Evolutionary conservation across 768 basidiomycete genomes (phyloP).

Genomic region (Baorangia bicolor): DNA sequence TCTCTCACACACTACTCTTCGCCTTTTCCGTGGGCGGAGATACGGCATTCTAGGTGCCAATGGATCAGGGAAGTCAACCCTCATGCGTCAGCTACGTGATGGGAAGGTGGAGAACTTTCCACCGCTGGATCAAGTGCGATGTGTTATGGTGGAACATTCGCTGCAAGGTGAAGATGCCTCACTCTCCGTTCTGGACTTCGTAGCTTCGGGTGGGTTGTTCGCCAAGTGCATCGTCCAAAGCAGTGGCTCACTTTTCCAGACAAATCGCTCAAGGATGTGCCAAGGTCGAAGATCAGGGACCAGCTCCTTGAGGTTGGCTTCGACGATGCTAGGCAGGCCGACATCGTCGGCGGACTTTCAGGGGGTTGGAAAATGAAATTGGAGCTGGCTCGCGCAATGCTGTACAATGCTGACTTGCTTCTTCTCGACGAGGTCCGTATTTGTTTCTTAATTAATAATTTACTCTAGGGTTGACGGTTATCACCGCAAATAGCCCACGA

Average conservation of each 20-base stretch:
- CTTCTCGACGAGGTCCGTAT: slow-evolving; percentile 75
- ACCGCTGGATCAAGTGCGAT: slow-evolving; percentile 77
- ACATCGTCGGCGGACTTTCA: slow-evolving; percentile 85
- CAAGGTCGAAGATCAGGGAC: slow-evolving; percentile 69
- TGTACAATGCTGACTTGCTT: slow-evolving; percentile 88
- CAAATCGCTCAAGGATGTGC: slow-evolving; percentile 57
- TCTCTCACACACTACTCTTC: slow-evolving; percentile 89
- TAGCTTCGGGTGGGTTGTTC: slow-evolving; percentile 65
- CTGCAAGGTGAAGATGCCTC: slow-evolving; percentile 92
- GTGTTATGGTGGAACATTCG: slow-evolving; percentile 97
- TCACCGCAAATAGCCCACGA: slow-evolving; percentile 66
- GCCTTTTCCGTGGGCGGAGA: slow-evolving; percentile 84
- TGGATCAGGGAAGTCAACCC: slow-evolving; percentile 93
- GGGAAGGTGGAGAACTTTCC: slow-evolving; percentile 98
- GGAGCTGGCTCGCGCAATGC: slow-evolving; percentile 93
- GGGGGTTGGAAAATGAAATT: slow-evolving; percentile 99
- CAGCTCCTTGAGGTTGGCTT: slow-evolving; percentile 91
- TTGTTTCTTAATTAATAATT: slow-evolving; percentile 20
- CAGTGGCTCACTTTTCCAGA: slow-evolving; percentile 43
- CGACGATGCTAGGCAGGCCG: slow-evolving; percentile 78
- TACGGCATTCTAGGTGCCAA: slow-evolving; percentile 98
- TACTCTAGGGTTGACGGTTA: slow-evolving; percentile 17
- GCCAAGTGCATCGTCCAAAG: slow-evolving; percentile 2
- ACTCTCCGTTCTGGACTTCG: slow-evolving; percentile 82
- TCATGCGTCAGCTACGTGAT: slow-evolving; percentile 93